These are phyloP conservation scores for Metschnikowia santaceciliae DNA, from an alignment of 805 yeast species.

Conservation along the genomic window DNA sequence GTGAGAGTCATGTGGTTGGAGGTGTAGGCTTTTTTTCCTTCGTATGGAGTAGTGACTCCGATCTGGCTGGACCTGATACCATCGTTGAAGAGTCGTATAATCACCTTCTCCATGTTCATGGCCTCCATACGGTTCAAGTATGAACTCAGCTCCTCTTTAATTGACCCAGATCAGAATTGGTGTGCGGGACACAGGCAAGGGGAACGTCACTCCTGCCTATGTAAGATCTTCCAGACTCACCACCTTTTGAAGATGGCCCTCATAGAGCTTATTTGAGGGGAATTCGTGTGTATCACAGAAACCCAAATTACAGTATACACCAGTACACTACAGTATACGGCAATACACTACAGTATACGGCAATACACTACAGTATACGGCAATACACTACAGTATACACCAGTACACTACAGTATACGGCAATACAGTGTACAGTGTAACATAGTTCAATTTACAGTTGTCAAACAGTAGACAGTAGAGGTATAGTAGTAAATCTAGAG, in stretches of 20 bases:
- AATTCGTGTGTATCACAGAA: slow-evolving; percentile 44
- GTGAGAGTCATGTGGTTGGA: slow-evolving; percentile 61
- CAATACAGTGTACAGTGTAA: too few relatives aligned
- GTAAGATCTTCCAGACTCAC: slow-evolving; percentile 73
- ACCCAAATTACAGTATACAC: too few relatives aligned
- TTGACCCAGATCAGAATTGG: slow-evolving; percentile 98
- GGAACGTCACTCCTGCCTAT: slow-evolving; percentile 54
- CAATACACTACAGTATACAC: too few relatives aligned
- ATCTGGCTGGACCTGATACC: slow-evolving; percentile 69
- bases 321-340: too few relatives aligned
- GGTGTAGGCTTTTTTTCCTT: slow-evolving; percentile 84
- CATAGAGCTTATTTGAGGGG: slow-evolving; percentile 88
- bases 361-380: too few relatives aligned
- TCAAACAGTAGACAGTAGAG: too few relatives aligned
- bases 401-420: too few relatives aligned
- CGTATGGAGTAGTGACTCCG: slow-evolving; percentile 92
- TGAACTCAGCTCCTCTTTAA: slow-evolving; percentile 82
- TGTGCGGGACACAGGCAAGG: slow-evolving; percentile 79
- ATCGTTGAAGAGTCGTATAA: slow-evolving; percentile 67
- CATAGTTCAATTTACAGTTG: too few relatives aligned
- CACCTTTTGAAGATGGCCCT: slow-evolving; percentile 88
- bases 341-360: too few relatives aligned
- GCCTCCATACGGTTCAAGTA: slow-evolving; percentile 86
- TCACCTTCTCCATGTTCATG: slow-evolving; percentile 75
- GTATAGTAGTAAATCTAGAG: too few relatives aligned